Evolutionary conservation across 441 rosid genomes (phyloP), one percentile per base, ranked within the genome.

Genomic region (Syzygium malaccense): DNA sequence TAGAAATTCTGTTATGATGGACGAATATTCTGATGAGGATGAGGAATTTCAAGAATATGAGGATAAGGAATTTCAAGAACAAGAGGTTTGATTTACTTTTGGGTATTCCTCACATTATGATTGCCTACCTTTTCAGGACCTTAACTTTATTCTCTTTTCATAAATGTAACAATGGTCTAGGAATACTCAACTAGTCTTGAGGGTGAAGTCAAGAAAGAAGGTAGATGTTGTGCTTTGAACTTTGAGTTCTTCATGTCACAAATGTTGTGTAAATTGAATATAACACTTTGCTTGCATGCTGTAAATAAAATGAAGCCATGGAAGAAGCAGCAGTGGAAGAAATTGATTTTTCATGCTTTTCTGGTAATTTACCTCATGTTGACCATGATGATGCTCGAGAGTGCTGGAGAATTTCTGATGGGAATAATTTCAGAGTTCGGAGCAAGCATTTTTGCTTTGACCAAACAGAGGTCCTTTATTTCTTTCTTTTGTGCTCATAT

Each of bases 1-100:
- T 91, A 94, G 98, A 91, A 93, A 95, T 93, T 98, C 99, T 86
- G 91, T 89, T 85, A 89, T 94, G 93, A 90, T 96, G 94, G 99
- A 98, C 90, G 99, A 97, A 92, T 94, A 94, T 90, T 96, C 99
- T 48, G 99, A 98, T 57, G 99, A 98, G 66, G 99, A 98, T 92
- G 99, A 98, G 88, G 99, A 98, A 91, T 71, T 71, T 71, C 99
- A 94, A 92, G 99, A 97, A 88, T 97, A 94, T 91, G 99, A 97
- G 97, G 99, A n/a, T n/a, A n/a, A 98, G 88, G 99, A 98, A 91
- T 71, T 71, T 71, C 99, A 94, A 92, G 99, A 97, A 88, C 98
- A 94, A 91, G 99, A 97, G 97, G 99, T 98, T 90, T 51, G 90
- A 60, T 64, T 83, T 30, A 86, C 80, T 51, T 71, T 53, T 85